Conservation (phyloP, 2,329 filamentous ascomycete species). For the Talaromyces amestolkiae region DNA sequence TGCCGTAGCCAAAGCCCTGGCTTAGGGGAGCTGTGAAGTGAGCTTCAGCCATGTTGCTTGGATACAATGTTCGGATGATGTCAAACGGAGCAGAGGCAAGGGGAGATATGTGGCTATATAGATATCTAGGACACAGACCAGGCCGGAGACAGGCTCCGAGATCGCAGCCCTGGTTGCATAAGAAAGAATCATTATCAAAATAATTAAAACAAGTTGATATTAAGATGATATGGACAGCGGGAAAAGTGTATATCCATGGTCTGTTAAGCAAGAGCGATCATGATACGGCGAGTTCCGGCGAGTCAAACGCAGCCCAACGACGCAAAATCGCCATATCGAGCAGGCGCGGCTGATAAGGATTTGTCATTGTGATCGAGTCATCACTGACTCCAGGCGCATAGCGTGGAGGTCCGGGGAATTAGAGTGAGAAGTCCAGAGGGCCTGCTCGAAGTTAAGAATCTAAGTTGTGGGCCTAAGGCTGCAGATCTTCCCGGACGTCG, state of each 20-base stretch:
- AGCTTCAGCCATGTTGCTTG: conserved; percentile 8
- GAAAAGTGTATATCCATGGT: neutral
- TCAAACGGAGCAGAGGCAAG: neutral
- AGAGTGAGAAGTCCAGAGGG: neutral
- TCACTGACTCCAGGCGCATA: neutral
- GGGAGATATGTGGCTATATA: neutral
- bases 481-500: conserved; percentile 15
- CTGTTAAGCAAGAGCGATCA: neutral
- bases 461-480: conserved; percentile 7
- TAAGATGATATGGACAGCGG: neutral
- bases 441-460: neutral
- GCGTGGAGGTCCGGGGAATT: conserved; percentile 9
- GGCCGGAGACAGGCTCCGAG: conserved; percentile 15
- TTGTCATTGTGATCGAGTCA: conserved; percentile 19
- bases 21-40: conserved; percentile 33
- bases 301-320: neutral
- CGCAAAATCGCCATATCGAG: conserved; percentile 2
- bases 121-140: neutral
- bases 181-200: neutral
- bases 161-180: conserved; percentile 15
- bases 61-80: neutral
- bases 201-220: neutral
- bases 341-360: conserved; percentile 12
- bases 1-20: conserved; percentile 72
- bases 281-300: conserved; percentile 10